Conservation (phyloP, 495 filamentous ascomycete species). For the Hypoxylon rickii region DNA sequence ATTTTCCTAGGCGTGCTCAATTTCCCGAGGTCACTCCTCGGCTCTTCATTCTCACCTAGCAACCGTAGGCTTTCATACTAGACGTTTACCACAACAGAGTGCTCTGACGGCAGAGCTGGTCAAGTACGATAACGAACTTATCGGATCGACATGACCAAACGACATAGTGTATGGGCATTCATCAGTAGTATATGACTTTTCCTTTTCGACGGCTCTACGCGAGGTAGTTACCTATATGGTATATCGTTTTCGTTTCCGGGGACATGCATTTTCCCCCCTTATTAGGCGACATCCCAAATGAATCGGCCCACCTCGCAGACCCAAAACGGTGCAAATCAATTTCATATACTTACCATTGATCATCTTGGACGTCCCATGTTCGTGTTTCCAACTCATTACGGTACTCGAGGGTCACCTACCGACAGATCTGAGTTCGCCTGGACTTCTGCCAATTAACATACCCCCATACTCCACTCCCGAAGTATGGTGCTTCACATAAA, state of each 20-base stretch:
- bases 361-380: slow-evolving; percentile 21
- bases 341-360: slow-evolving; percentile 23
- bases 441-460: slow-evolving; percentile 24
- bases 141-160: background rate
- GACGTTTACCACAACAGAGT: background rate
- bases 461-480: slow-evolving; percentile 5
- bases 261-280: slow-evolving; percentile 35
- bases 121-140: background rate
- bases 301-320: slow-evolving; percentile 32
- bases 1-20: background rate
- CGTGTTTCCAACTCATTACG: slow-evolving; percentile 20
- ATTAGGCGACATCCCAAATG: slow-evolving; percentile 38
- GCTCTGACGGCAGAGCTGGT: background rate
- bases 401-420: slow-evolving; percentile 29
- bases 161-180: slow-evolving; percentile 1
- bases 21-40: background rate
- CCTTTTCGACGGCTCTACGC: slow-evolving; percentile 4
- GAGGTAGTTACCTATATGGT: slow-evolving; percentile 25
- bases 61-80: too few species aligned
- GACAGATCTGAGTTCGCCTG: slow-evolving; percentile 23
- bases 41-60: slow-evolving; percentile 9
- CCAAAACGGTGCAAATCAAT: slow-evolving; percentile 34
- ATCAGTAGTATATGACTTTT: background rate
- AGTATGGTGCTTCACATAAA: slow-evolving; percentile 31
- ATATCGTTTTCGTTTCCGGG: slow-evolving; percentile 29